Percentiles rank a stretch among this genome's conserved stretches.
Conservation (phyloP, 306 rosid genomes). For the Vicia faba region DNA sequence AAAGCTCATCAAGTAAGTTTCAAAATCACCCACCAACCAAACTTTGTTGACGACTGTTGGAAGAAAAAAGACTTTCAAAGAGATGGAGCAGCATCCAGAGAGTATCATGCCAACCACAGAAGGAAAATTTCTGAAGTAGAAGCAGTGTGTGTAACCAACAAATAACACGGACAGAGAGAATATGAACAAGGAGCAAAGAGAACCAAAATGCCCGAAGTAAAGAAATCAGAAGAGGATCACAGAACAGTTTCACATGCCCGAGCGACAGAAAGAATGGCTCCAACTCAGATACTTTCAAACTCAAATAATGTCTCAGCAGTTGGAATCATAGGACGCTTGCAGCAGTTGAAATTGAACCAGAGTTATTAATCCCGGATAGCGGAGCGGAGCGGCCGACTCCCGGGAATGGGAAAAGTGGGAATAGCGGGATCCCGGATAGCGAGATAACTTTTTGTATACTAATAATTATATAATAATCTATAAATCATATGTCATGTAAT, state of each 20-base stretch:
- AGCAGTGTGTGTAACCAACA: not conserved
- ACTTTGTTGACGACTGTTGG: not conserved
- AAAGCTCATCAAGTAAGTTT: not conserved
- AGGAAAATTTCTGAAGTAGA: not conserved
- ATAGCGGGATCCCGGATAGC: no score
- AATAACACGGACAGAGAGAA: not conserved
- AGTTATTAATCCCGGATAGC: no score
- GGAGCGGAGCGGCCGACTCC: no score
- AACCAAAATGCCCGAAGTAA: not conserved
- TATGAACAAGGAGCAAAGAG: not conserved
- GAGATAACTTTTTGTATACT: no score
- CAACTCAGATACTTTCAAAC: not conserved
- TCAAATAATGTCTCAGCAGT: not conserved
- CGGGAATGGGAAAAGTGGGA: no score
- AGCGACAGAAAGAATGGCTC: not conserved
- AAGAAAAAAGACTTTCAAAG: not conserved
- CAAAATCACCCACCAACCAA: not conserved
- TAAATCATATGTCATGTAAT: no score
- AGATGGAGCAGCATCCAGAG: not conserved
- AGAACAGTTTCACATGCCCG: not conserved
- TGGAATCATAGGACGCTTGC: not conserved
- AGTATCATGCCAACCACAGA: not conserved
- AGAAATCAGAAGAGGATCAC: not conserved
- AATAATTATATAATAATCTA: no score
- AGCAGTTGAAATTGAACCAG: not conserved